phyloP scores from a whole-genome alignment of 2,329 filamentous ascomycete genomes.

The Nannizzia gypsea region DNA sequence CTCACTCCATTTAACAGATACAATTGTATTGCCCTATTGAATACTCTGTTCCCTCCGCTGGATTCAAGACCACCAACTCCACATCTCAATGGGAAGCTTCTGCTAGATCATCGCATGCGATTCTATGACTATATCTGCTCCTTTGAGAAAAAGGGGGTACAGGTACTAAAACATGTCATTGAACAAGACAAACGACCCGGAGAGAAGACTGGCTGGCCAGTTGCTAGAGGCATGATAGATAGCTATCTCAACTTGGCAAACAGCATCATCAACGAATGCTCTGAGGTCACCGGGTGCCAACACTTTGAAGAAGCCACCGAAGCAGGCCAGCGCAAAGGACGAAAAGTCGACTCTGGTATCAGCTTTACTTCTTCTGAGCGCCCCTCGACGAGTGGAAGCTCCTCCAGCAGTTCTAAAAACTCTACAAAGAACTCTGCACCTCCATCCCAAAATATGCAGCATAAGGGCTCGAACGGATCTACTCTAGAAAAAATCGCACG shows the following conservation, averaged over 20 bases:
- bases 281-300: constrained; percentile 36
- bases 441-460: constrained; percentile 24
- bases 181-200: constrained; percentile 40
- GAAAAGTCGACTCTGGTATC: constrained; percentile 52
- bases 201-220: constrained; percentile 47
- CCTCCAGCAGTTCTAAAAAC: constrained; percentile 20
- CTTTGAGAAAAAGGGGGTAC: constrained; percentile 43
- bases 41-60: constrained; percentile 53
- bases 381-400: constrained; percentile 28
- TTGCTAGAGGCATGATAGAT: constrained; percentile 39
- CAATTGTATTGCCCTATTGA: constrained; percentile 56
- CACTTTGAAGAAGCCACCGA: constrained; percentile 24
- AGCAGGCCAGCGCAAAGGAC: constrained; percentile 20
- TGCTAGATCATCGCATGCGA: constrained; percentile 47
- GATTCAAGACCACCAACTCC: constrained; percentile 38
- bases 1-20: constrained; percentile 51
- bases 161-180: constrained; percentile 43
- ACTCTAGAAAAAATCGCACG: constrained; percentile 49
- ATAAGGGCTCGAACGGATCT: constrained; percentile 35
- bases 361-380: constrained; percentile 41
- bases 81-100: constrained; percentile 40
- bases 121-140: constrained; percentile 52
- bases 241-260: constrained; percentile 49
- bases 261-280: constrained; percentile 50
- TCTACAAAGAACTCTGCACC: constrained; percentile 13